Conservation (phyloP, 768 basidiomycete species). For the Dentipellis sp. region DNA sequence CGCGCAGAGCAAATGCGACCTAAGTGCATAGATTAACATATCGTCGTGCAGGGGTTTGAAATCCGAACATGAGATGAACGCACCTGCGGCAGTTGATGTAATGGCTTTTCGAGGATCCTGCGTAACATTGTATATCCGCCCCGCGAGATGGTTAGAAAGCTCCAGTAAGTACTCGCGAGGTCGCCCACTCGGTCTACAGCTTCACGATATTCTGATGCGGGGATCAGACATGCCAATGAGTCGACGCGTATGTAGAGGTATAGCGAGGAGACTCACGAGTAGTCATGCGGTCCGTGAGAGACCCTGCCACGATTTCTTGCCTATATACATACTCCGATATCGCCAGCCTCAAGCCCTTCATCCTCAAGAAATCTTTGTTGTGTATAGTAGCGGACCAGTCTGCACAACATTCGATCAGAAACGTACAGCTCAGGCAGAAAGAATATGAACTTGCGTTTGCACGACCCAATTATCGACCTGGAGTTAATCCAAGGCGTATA, state of each 20-base stretch:
- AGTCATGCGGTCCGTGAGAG: constrained; percentile 44
- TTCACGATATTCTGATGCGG: constrained; percentile 1
- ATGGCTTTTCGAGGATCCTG: constrained; percentile 4
- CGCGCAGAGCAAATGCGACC: constrained; percentile 8
- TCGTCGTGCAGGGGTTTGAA: neutral
- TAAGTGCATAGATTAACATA: neutral
- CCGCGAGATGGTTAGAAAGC: constrained; percentile 4
- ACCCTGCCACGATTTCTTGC: constrained; percentile 66
- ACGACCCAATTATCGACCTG: constrained; percentile 1
- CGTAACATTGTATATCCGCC: neutral
- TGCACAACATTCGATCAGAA: constrained; percentile 3
- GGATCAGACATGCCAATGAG: neutral
- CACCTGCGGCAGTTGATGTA: constrained; percentile 12
- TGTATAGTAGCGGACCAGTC: constrained; percentile 73
- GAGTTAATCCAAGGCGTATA: constrained; percentile 30
- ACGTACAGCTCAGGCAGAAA: neutral
- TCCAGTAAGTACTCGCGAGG: constrained; percentile 7
- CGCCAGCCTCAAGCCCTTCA: constrained; percentile 56
- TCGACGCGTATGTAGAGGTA: too few relatives aligned
- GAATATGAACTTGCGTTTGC: neutral
- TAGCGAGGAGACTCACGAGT: constrained; percentile 25
- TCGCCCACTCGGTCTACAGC: constrained; percentile 7
- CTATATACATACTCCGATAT: constrained; percentile 48
- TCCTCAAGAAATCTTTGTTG: constrained; percentile 49
- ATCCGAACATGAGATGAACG: neutral